These are phyloP conservation scores for Obba rivulosa DNA, from an alignment of 768 basidiomycete species.

Conservation along the genomic window DNA sequence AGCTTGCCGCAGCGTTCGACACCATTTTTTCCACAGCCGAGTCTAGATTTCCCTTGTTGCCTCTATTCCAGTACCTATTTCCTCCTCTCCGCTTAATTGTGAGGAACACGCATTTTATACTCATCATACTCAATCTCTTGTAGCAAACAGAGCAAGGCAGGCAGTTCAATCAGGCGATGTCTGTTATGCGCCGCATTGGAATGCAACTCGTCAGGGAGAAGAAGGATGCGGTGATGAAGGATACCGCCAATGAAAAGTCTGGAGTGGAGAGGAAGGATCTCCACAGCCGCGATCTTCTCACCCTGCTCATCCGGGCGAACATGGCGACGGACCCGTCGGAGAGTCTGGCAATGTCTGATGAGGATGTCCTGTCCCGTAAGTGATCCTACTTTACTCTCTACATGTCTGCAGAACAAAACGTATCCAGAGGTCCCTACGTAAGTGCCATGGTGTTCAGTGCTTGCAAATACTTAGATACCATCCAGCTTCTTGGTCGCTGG, in stretches of 20 bases:
- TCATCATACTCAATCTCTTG: background rate
- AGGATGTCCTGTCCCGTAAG: conserved; percentile 53
- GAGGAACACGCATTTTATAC: no score
- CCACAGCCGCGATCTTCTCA: conserved; percentile 51
- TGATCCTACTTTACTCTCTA: background rate
- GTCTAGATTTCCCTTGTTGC: background rate
- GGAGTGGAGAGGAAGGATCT: conserved; percentile 22
- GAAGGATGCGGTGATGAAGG: conserved; percentile 23
- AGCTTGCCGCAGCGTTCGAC: conserved; percentile 26
- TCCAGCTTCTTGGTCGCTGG: conserved; percentile 26
- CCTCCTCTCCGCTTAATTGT: conserved; percentile 19
- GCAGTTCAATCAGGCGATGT: conserved; percentile 5
- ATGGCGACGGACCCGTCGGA: conserved; percentile 54
- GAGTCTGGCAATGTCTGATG: conserved; percentile 51
- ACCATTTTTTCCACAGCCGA: conserved; percentile 12
- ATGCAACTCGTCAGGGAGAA: conserved; percentile 22
- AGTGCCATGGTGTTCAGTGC: background rate
- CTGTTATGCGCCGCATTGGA: conserved; percentile 22
- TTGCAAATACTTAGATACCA: background rate
- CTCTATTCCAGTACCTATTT: conserved; percentile 1
- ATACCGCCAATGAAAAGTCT: conserved; percentile 17
- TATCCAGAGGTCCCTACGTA: conserved; percentile 14
- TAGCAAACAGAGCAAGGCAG: background rate
- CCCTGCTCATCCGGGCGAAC: conserved; percentile 58
- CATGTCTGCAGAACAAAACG: background rate